phyloP scores from a whole-genome alignment of 2,329 filamentous ascomycete species.

The Xylaria hypoxylon region DNA sequence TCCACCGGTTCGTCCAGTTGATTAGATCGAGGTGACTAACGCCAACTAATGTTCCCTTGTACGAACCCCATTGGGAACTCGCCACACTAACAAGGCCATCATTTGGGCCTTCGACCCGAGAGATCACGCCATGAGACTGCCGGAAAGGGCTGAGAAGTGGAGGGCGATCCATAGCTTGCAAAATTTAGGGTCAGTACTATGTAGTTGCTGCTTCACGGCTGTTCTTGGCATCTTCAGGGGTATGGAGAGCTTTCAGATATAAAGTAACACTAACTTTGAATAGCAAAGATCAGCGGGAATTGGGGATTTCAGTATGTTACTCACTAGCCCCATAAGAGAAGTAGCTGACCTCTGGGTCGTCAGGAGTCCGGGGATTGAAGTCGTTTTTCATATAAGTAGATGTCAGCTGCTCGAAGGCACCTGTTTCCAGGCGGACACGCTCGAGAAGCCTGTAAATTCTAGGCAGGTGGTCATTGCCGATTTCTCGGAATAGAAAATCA shows the following conservation, averaged over 20 bases:
- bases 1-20: conserved; percentile 73
- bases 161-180: conserved; percentile 55
- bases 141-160: conserved; percentile 75
- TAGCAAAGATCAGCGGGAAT: neutral
- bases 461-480: conserved; percentile 62
- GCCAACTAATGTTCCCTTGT: conserved; percentile 71
- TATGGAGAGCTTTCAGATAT: neutral
- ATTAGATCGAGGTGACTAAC: conserved; percentile 75
- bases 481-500: conserved; percentile 63
- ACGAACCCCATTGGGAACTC: conserved; percentile 71
- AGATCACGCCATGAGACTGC: conserved; percentile 63
- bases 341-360: conserved; percentile 66
- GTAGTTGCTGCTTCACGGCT: neutral
- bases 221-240: neutral
- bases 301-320: conserved; percentile 1
- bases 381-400: conserved; percentile 66
- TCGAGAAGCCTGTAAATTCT: conserved; percentile 66
- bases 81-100: conserved; percentile 75
- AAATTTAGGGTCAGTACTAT: conserved; percentile 1
- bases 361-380: conserved; percentile 69
- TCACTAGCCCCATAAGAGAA: conserved; percentile 70
- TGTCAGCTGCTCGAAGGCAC: conserved; percentile 71
- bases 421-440: conserved; percentile 65
- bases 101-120: conserved; percentile 67
- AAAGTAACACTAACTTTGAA: neutral